Evolutionary conservation across 2,329 filamentous ascomycete genomes (phyloP).

Genomic region (Ascochyta fabae): DNA sequence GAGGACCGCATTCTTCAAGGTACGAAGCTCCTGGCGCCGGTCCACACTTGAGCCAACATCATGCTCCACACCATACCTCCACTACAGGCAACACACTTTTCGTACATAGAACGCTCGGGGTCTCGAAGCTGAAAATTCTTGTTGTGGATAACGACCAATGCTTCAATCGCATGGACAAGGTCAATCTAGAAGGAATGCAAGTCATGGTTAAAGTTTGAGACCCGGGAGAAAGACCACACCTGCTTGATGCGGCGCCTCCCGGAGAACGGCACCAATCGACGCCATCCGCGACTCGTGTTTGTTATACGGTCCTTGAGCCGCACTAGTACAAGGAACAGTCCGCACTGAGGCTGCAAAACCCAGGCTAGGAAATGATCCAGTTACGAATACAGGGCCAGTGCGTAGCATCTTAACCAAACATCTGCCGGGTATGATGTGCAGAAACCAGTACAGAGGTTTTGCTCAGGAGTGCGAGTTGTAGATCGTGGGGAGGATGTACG

Average conservation of each 20-base stretch:
- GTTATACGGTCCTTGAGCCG: conserved; percentile 1
- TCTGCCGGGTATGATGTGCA: background rate
- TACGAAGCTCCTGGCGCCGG: background rate
- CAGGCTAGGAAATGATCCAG: background rate
- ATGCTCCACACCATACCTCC: background rate
- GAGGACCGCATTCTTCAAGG: background rate
- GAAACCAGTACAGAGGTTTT: background rate
- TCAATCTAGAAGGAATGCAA: background rate
- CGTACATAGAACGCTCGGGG: background rate
- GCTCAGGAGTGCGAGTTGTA: background rate
- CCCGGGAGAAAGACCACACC: too few relatives aligned
- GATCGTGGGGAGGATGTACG: conserved; percentile 14
- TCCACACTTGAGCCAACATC: background rate
- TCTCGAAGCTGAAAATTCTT: background rate
- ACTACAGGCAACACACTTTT: background rate
- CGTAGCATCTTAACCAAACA: background rate
- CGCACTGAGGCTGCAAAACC: background rate
- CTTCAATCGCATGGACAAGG: background rate
- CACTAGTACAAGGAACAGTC: background rate
- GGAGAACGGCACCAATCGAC: background rate
- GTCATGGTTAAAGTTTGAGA: too few relatives aligned
- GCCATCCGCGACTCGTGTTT: background rate
- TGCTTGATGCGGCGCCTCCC: conserved; percentile 5
- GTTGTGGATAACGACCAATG: background rate
- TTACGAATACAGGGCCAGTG: background rate